These are phyloP conservation scores for Populus davidiana DNA, from an alignment of 345 rosid genomes.

Conservation along the genomic window DNA sequence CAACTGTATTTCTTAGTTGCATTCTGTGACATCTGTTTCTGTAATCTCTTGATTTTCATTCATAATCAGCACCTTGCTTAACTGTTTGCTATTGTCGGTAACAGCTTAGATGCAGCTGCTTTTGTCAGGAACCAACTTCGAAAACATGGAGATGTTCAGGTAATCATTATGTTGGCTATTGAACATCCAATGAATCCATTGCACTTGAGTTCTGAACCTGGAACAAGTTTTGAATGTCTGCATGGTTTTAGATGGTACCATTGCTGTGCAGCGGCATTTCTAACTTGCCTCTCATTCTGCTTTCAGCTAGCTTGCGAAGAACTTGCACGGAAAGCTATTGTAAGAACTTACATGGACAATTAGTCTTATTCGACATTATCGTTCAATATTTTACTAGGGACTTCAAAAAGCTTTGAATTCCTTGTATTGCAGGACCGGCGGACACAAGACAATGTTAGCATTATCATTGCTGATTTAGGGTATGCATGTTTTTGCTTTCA, in stretches of 20 bases:
- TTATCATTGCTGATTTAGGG: constrained; percentile 85
- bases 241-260: not conserved
- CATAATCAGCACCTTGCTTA: not conserved
- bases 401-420: constrained; percentile 13
- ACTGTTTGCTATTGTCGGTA: constrained; percentile 18
- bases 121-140: constrained; percentile 79
- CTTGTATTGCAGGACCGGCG: constrained; percentile 55
- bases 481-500: constrained; percentile 22
- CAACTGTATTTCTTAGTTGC: not conserved
- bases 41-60: not conserved
- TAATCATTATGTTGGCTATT: constrained; percentile 13
- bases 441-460: constrained; percentile 77
- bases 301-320: constrained; percentile 85
- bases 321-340: constrained; percentile 76
- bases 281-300: constrained; percentile 20
- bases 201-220: not conserved
- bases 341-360: constrained; percentile 27
- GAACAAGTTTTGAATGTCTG: not conserved
- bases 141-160: constrained; percentile 94
- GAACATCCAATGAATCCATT: not conserved
- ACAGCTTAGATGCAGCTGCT: constrained; percentile 68
- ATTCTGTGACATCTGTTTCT: not conserved
- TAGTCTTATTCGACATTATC: not conserved
- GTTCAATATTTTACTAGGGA: not conserved
- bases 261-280: not conserved